Percentiles rank a stretch among this genome's conserved stretches.
Evolutionary conservation across 306 rosid species (phyloP).

Genomic region (Cicer cuneatum): DNA sequence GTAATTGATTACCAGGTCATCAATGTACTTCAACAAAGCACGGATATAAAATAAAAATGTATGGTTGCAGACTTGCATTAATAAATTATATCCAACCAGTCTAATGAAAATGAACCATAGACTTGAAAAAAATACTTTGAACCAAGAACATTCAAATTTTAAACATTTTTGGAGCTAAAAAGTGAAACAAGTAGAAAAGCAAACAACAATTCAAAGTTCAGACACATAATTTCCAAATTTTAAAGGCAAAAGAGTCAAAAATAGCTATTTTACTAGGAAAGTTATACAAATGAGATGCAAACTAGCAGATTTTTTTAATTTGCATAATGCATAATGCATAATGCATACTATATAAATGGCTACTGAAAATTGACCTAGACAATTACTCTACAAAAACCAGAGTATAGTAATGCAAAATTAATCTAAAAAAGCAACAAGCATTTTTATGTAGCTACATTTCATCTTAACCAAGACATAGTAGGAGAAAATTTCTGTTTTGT

Average conservation of each 20-base stretch:
- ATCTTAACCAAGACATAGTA: neutral
- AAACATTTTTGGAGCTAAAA: constrained; percentile 4
- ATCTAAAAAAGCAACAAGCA: neutral
- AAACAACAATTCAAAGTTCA: constrained; percentile 2
- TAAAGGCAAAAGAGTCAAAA: neutral
- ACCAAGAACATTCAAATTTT: neutral
- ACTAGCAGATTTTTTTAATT: neutral
- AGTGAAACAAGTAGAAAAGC: neutral
- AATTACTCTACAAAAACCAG: neutral
- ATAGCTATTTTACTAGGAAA: neutral
- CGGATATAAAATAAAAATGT: constrained; percentile 11
- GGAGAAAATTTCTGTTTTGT: too few species aligned
- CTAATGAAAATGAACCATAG: neutral
- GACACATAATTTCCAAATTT: constrained; percentile 6
- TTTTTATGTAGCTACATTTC: neutral
- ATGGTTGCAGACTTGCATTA: neutral
- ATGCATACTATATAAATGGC: too few species aligned
- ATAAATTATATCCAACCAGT: neutral
- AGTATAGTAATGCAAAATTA: neutral
- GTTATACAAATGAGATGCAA: neutral
- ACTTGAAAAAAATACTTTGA: neutral
- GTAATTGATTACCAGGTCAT: constrained; percentile 3
- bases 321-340: too few species aligned
- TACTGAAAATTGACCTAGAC: neutral
- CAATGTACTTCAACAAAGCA: constrained; percentile 16